Base-by-base conservation (phyloP, 1,139 yeast species). In the Lodderomyces jiufengensis region DNA sequence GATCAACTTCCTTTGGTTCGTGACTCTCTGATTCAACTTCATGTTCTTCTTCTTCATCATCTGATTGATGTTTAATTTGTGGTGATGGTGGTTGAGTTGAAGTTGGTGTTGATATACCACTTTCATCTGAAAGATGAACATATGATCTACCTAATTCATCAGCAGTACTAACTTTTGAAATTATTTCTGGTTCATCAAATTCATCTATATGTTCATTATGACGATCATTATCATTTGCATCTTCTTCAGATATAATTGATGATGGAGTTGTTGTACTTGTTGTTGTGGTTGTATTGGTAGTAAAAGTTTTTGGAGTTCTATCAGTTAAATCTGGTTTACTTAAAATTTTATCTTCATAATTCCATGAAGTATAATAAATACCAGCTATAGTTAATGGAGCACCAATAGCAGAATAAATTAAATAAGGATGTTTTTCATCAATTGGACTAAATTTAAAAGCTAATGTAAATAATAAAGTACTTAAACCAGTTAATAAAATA, bases 401-500 rank as follows among this genome's bases (percentile, higher is more conserved):
- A 12, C 76, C 73, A 15, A 73, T 36, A n/a, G 77, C 72, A n/a
- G 79, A 63, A 48, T 76, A 76, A 25, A 76, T 49, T 49, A 76
- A 66, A 49, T 76, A 76, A 6, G 81, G 81, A 54, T 76, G 82
- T 48, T 69, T 69, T 29, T 67, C 79, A 35, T 60, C 51, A 6
- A 55, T 44, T 9, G 74, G 63, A 9, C 80, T 64, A 41, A 57
- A 55, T 21, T 49, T 51, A 47, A 59, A 76, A 10, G 76, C 77
- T 45, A 66, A 46, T 25, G 59, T 48, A 39, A 76, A 71, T 38
- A 70, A 50, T 21, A 57, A 54, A 3, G 73, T 42, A 4, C 76
- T 59, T 18, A 71, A 33, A 2, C 64, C 55, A 16, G 73, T 67
- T 34, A 72, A 57, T 2, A 59, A 43, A 15, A 53, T 43, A 36